Evolutionary conservation across 805 yeast genomes (phyloP).

Genomic region (Ascoidea rubescens): DNA sequence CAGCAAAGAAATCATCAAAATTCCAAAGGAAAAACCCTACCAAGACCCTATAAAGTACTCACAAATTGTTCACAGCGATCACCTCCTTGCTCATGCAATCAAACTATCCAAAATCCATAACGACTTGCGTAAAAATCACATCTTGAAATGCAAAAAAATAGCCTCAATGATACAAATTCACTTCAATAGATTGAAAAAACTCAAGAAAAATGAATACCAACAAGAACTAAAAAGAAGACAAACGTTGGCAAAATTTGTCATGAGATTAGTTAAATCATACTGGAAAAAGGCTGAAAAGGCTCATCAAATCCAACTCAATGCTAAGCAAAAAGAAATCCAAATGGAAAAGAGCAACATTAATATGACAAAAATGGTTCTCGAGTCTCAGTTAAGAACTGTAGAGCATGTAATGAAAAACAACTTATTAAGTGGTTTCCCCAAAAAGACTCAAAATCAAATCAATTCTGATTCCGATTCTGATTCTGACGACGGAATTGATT

Average conservation of each 20-base stretch:
- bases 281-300: constrained; percentile 88
- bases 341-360: constrained; percentile 10
- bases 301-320: constrained; percentile 20
- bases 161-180: constrained; percentile 77
- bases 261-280: constrained; percentile 73
- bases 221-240: constrained; percentile 61
- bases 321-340: constrained; percentile 6
- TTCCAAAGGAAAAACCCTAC: constrained; percentile 27
- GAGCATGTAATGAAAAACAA: constrained; percentile 10
- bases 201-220: constrained; percentile 66
- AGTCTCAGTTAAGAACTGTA: constrained; percentile 27
- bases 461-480: background rate
- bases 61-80: constrained; percentile 49
- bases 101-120: constrained; percentile 56
- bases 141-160: constrained; percentile 54
- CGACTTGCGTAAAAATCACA: constrained; percentile 49
- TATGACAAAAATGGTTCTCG: constrained; percentile 11
- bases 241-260: constrained; percentile 66
- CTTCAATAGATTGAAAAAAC: constrained; percentile 76
- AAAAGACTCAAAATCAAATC: background rate
- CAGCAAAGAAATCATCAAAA: constrained; percentile 23
- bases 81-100: constrained; percentile 62
- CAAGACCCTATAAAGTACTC: constrained; percentile 32
- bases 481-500: background rate
- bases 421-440: constrained; percentile 2